A percentile compares a stretch with the other conserved stretches of the same genome.
Evolutionary conservation across 805 yeast genomes (phyloP).

Genomic region (Metschnikowia henanensis): DNA sequence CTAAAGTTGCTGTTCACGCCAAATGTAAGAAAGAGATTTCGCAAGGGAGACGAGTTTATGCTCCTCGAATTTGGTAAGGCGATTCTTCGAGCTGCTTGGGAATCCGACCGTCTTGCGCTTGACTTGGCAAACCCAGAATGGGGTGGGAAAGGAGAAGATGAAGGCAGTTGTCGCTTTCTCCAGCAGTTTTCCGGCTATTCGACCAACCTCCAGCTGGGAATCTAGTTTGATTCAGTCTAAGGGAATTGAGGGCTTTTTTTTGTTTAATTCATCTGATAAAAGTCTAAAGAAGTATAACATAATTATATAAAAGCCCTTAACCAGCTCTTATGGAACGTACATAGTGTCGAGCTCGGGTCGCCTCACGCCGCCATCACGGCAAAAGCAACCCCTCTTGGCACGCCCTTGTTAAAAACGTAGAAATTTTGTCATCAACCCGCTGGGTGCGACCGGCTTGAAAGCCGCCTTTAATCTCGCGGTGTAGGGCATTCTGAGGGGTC

Average conservation of each 20-base stretch:
- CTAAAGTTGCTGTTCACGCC: not conserved
- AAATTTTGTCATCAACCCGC: too few species aligned
- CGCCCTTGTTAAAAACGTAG: too few species aligned
- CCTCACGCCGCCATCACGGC: too few species aligned
- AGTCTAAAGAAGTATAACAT: too few species aligned
- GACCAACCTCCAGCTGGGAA: not conserved
- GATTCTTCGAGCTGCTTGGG: not conserved
- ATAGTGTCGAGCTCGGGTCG: too few species aligned
- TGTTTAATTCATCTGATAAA: not conserved
- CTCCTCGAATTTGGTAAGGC: not conserved
- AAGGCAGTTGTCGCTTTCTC: not conserved
- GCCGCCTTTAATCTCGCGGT: not conserved
- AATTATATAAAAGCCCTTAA: too few species aligned
- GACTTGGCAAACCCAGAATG: not conserved
- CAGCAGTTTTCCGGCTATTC: not conserved
- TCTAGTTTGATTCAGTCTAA: not conserved
- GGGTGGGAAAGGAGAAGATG: not conserved
- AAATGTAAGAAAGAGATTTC: not conserved
- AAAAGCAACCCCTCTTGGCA: too few species aligned
- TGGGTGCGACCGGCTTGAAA: not conserved
- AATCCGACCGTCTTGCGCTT: not conserved
- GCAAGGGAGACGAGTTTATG: not conserved
- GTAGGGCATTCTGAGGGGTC: not conserved
- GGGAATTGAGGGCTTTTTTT: too few species aligned
- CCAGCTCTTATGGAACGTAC: too few species aligned